Conservation (phyloP, 345 rosid genomes). For the Sonneratia caseolaris region DNA sequence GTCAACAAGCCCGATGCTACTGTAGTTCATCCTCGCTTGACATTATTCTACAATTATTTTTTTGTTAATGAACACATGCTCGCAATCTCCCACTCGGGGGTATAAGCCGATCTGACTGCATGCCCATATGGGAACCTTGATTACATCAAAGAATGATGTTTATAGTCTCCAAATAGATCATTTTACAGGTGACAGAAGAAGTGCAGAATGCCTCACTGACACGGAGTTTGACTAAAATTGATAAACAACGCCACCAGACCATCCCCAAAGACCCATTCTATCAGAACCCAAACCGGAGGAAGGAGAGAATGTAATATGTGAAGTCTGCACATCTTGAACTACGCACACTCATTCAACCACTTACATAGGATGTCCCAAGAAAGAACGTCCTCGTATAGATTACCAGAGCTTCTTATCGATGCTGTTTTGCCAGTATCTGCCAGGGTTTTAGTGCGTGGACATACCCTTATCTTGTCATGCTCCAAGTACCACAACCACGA, state of each 20-base stretch:
- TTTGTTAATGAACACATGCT: too few relatives aligned
- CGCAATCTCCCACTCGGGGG: too few relatives aligned
- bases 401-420: not conserved
- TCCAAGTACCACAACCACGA: slow-evolving; percentile 59
- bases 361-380: too few relatives aligned
- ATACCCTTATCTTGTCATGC: slow-evolving; percentile 26
- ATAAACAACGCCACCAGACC: not conserved
- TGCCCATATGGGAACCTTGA: not conserved
- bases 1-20: too few relatives aligned
- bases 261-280: not conserved
- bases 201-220: not conserved
- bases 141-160: not conserved
- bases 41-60: too few relatives aligned
- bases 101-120: too few relatives aligned
- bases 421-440: not conserved
- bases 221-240: not conserved
- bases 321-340: not conserved
- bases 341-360: not conserved
- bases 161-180: not conserved
- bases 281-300: not conserved
- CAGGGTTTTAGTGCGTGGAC: not conserved
- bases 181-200: not conserved
- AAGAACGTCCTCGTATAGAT: not conserved
- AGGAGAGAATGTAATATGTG: not conserved
- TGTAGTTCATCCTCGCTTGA: too few relatives aligned